A percentile compares a stretch with the other conserved stretches of the same genome.
Evolutionary conservation across 2,329 filamentous ascomycete genomes (phyloP).

Genomic region (Colletotrichum eleusines): DNA sequence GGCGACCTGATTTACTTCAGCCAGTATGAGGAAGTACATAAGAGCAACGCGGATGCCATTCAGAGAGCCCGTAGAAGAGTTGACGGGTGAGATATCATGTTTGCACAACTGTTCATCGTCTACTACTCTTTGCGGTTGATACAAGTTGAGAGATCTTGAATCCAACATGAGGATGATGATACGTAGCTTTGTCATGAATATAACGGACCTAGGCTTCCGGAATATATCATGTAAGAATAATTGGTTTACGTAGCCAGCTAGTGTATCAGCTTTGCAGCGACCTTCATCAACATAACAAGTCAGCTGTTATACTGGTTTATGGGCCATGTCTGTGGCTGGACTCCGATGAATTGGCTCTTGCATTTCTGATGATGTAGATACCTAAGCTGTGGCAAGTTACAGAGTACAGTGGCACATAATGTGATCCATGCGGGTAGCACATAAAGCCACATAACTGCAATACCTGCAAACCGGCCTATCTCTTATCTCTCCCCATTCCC

Average conservation of each 20-base stretch:
- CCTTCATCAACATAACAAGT: too few species aligned
- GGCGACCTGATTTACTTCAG: slow-evolving; percentile 38
- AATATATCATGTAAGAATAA: too few species aligned
- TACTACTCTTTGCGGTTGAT: too few species aligned
- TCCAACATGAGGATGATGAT: neutral
- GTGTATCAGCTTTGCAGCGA: neutral
- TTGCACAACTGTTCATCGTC: neutral
- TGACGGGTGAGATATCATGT: too few species aligned
- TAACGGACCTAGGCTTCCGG: too few species aligned
- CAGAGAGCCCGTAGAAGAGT: slow-evolving; percentile 10
- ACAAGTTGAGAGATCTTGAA: neutral
- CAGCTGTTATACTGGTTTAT: neutral
- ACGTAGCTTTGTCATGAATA: neutral
- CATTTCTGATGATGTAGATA: too few species aligned
- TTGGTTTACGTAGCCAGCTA: neutral
- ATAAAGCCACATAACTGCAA: neutral
- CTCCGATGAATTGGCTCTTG: too few species aligned
- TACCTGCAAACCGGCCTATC: neutral
- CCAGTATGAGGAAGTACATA: slow-evolving; percentile 39
- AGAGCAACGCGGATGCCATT: slow-evolving; percentile 31
- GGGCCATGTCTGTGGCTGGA: neutral
- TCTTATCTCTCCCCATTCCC: neutral
- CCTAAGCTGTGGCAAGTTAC: neutral
- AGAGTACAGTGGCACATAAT: neutral
- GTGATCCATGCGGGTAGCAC: too few species aligned